Evolutionary conservation across 75 land plant genomes (phyloP), one percentile per base, ranked within the genome.

Genomic region (Larix kaempferi): DNA sequence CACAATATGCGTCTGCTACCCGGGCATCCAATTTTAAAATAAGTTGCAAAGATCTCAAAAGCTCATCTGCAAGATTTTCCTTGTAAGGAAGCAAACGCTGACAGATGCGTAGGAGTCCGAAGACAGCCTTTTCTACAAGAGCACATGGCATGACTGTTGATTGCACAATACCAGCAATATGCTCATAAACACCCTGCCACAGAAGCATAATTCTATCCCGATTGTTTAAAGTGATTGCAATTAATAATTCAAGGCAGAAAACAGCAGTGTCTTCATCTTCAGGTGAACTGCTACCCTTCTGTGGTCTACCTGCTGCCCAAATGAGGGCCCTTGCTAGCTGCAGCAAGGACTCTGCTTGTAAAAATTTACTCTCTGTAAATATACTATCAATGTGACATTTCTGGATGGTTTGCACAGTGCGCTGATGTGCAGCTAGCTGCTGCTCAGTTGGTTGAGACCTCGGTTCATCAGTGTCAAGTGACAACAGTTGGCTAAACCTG

Each of bases 211-310:
- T 94, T 39, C 99, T 86, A 64, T 97, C 99, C 17, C 99, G 84
- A 74, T 97, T 97, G 64, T 95, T 94, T 54, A 97, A 73, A 33
- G 97, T 93, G 27, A 97, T 90, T 15, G 99, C 99, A 84, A 95
- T 91, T 19, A 97, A 82, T 77, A 97, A 78, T 77, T 97, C 99
- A 61, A 95, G 84, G 82, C 99, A 97, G 80, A 97, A 95, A 22
- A 95, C 98, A 33, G 96, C 96, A 62, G 96, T 95, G 78, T 93
- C 98, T 82, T 97, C 99, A 84, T 97, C 98, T 75, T 97, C 99
- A 62, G 88, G 82, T 39, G 96, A 93, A 55, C 87, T 80, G 52
- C 67, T 86, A 27, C 87, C 91, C 80, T 97, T 97, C 64, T 91
- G 98, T 15, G 96, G 94, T 79, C 98, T 82, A 12, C 98, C 96